Percentiles rank a stretch among this genome's conserved stretches.
Evolutionary conservation across 306 rosid species (phyloP).

Genomic region (Vigna trinervia): DNA sequence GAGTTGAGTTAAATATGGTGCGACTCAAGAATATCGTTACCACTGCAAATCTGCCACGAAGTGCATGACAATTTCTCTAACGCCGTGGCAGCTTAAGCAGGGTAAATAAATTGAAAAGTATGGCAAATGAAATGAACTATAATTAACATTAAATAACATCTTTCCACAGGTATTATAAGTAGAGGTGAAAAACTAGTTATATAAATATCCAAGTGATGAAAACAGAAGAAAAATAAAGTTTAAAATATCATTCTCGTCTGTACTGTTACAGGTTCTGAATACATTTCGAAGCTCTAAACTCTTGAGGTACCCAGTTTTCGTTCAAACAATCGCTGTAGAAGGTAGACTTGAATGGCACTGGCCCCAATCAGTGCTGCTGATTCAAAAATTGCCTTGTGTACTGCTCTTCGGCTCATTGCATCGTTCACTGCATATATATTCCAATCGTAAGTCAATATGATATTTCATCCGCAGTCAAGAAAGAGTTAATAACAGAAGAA

Average conservation of each 20-base stretch:
- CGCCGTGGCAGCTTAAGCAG: not conserved
- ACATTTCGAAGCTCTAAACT: constrained; percentile 56
- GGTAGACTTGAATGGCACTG: constrained; percentile 81
- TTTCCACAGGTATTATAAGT: constrained; percentile 21
- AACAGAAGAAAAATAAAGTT: not conserved
- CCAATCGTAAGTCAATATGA: constrained; percentile 18
- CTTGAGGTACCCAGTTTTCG: constrained; percentile 78
- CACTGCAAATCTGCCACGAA: not conserved
- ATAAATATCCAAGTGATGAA: constrained; percentile 20
- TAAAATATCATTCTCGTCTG: constrained; percentile 31
- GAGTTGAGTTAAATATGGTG: not conserved
- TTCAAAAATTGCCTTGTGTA: constrained; percentile 82
- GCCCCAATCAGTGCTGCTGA: constrained; percentile 76
- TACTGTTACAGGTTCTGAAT: constrained; percentile 40
- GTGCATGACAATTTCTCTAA: not conserved
- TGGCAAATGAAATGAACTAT: not conserved
- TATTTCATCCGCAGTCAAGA: not conserved
- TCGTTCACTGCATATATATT: constrained; percentile 80
- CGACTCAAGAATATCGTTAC: not conserved
- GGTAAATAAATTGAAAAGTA: not conserved
- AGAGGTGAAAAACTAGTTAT: constrained; percentile 12
- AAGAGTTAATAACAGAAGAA: not conserved
- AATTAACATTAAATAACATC: constrained; percentile 33
- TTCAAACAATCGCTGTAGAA: constrained; percentile 80
- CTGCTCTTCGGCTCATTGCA: constrained; percentile 82